Percentiles rank a stretch among this genome's conserved stretches.
Conservation (phyloP, 805 yeast species). For the Clavispora phyllophila region DNA sequence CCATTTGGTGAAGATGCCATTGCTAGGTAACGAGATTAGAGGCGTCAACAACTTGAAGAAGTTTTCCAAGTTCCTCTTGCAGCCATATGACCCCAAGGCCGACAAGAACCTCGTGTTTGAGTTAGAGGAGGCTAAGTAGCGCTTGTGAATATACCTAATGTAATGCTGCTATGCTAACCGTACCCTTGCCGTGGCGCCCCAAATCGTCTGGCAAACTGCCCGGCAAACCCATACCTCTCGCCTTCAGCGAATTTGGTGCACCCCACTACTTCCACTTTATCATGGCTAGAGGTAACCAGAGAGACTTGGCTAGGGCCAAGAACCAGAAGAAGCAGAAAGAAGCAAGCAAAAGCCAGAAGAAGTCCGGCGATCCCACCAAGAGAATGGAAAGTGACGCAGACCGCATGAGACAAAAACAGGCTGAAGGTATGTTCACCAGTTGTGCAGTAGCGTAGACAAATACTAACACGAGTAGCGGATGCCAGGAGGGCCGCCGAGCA, state of each 20-base stretch:
- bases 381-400: constrained; percentile 89
- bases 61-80: constrained; percentile 75
- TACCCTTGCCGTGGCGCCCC: no score
- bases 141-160: neutral
- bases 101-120: constrained; percentile 52
- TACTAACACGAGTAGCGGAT: constrained; percentile 34
- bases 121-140: constrained; percentile 43
- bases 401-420: constrained; percentile 83
- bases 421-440: constrained; percentile 55
- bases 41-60: constrained; percentile 81
- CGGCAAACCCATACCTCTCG: neutral
- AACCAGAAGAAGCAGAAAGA: constrained; percentile 76
- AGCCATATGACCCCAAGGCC: constrained; percentile 68
- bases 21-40: constrained; percentile 90
- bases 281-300: constrained; percentile 96
- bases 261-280: constrained; percentile 1
- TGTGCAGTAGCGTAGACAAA: neutral
- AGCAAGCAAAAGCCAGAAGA: constrained; percentile 51
- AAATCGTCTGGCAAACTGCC: neutral
- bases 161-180: no score
- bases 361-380: constrained; percentile 78
- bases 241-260: neutral
- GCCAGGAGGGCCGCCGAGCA: constrained; percentile 57
- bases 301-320: constrained; percentile 90
- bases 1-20: constrained; percentile 93